Percentiles rank a stretch among this genome's conserved stretches.
phyloP scores from a whole-genome alignment of 164 flowering plant species.

The Nelumbo lutea region DNA sequence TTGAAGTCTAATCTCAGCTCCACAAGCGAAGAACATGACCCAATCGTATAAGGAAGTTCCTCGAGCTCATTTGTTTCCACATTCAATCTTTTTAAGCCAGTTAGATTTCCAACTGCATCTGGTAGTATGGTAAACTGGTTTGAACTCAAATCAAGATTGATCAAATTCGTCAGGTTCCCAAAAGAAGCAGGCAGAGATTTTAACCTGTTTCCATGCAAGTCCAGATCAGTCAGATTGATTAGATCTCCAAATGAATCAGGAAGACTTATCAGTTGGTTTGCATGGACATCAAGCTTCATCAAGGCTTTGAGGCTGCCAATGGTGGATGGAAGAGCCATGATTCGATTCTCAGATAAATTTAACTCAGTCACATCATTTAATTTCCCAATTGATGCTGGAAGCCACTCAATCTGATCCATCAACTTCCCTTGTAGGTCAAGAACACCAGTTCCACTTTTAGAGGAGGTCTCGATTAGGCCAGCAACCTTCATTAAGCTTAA shows the following conservation, averaged over 20 bases:
- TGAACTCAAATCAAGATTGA: conserved; percentile 54
- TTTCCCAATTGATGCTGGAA: conserved; percentile 64
- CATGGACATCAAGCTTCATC: conserved; percentile 53
- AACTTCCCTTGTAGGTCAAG: conserved; percentile 64
- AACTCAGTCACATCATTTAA: conserved; percentile 39
- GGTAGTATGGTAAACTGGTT: conserved; percentile 48
- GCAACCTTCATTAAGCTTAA: conserved; percentile 57
- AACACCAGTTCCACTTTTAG: conserved; percentile 37
- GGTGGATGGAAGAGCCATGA: conserved; percentile 58
- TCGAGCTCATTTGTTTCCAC: conserved; percentile 62
- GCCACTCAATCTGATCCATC: conserved; percentile 71
- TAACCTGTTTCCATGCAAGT: conserved; percentile 52
- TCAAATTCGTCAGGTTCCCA: conserved; percentile 42
- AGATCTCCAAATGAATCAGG: conserved; percentile 58
- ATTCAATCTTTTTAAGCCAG: conserved; percentile 41
- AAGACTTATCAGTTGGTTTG: conserved; percentile 63
- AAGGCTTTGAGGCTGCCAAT: conserved; percentile 43
- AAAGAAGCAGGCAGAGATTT: conserved; percentile 54
- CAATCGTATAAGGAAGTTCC: conserved; percentile 65
- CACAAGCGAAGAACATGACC: conserved; percentile 52
- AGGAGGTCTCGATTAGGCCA: conserved; percentile 48
- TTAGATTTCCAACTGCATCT: conserved; percentile 42
- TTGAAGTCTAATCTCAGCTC: conserved; percentile 63
- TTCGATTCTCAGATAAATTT: conserved; percentile 52
- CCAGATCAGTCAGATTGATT: conserved; percentile 42